These are phyloP conservation scores for Cyberlindnera galapagoensis DNA, from an alignment of 805 yeast genomes.

Conservation along the genomic window DNA sequence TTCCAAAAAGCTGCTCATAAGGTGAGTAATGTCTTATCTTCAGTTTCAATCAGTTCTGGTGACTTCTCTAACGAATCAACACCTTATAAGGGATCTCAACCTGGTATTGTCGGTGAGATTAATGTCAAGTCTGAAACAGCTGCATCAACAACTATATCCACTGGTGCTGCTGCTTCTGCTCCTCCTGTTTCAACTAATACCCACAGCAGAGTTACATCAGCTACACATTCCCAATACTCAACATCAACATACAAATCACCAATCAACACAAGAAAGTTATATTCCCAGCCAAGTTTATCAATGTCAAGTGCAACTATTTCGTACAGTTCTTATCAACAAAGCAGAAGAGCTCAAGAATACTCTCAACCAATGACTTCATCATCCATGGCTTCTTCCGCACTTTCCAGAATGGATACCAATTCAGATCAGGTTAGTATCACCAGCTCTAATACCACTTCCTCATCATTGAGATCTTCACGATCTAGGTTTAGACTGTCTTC, in stretches of 20 bases:
- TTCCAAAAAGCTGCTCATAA: constrained; percentile 20
- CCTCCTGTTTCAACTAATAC: constrained; percentile 6
- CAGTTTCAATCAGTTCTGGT: constrained; percentile 19
- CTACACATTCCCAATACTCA: too few relatives aligned
- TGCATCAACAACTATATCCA: constrained; percentile 7
- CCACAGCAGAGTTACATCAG: too few relatives aligned
- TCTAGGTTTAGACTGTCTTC: constrained; percentile 24
- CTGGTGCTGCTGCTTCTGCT: constrained; percentile 4
- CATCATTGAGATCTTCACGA: constrained; percentile 18
- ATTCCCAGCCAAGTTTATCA: constrained; percentile 8
- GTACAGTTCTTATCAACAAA: constrained; percentile 15
- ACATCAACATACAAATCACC: constrained; percentile 3
- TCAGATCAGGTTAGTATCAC: constrained; percentile 17
- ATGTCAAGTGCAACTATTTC: constrained; percentile 7
- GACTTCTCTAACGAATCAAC: constrained; percentile 18
- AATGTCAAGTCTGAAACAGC: too few relatives aligned
- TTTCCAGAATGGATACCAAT: constrained; percentile 1
- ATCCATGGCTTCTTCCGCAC: constrained; percentile 3
- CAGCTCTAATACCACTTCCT: constrained; percentile 9
- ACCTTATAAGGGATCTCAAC: constrained; percentile 14
- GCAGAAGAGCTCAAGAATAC: constrained; percentile 10
- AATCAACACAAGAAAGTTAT: constrained; percentile 4
- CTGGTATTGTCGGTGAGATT: constrained; percentile 22
- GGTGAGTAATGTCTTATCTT: constrained; percentile 19
- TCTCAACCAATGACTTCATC: constrained; percentile 9